phyloP scores from a whole-genome alignment of 108 stramenopile genomes.

The Stephanodiscus minutulus region DNA sequence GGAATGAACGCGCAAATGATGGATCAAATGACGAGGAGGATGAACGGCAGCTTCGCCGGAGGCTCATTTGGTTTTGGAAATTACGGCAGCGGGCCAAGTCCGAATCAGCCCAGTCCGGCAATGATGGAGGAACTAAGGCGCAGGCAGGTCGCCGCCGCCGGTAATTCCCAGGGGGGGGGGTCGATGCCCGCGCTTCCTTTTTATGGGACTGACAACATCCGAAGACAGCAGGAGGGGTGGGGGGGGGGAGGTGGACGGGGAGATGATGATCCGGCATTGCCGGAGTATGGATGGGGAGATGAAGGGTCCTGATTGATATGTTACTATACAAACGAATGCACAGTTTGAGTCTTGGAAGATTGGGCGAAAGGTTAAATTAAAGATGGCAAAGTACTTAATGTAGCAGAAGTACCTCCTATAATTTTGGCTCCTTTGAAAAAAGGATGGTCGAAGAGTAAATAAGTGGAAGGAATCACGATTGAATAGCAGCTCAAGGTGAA shows the following conservation, averaged over 20 bases:
- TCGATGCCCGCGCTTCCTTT: background rate
- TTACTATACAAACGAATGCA: background rate
- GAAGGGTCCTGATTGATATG: background rate
- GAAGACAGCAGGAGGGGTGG: background rate
- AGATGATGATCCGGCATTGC: slow-evolving; percentile 9
- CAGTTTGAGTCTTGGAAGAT: no score
- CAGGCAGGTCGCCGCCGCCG: background rate
- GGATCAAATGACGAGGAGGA: slow-evolving; percentile 4
- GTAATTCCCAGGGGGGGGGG: background rate
- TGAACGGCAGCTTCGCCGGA: background rate
- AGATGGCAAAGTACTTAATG: no score
- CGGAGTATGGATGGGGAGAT: slow-evolving; percentile 9
- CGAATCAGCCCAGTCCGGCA: background rate
- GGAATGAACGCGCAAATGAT: slow-evolving; percentile 10
- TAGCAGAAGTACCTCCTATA: no score
- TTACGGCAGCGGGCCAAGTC: background rate
- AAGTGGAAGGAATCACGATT: no score
- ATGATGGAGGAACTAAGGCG: slow-evolving; percentile 3
- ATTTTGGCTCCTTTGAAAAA: no score
- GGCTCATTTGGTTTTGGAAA: background rate
- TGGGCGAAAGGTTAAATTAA: background rate
- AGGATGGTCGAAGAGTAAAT: no score
- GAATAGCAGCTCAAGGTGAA: no score
- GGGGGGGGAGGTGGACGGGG: background rate
- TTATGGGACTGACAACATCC: background rate